Evolutionary conservation across 2,329 filamentous ascomycete species (phyloP), one percentile per base, ranked within the genome.

Genomic region (Fusarium setosum): DNA sequence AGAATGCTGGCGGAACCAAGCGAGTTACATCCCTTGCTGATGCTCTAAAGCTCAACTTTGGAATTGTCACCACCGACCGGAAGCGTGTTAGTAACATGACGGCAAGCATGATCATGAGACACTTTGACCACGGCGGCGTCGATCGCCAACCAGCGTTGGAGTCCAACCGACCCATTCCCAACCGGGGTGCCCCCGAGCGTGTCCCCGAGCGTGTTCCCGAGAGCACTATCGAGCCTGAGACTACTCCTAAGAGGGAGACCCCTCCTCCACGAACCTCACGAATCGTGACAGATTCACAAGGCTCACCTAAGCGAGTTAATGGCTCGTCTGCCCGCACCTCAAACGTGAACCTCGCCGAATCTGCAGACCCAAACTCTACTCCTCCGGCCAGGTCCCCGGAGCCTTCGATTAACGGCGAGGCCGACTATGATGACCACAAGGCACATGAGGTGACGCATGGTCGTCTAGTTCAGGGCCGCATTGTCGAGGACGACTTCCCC

Each of bases 1-100:
- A 99, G 83, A 99, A 99, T 75, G 92, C 96, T 2, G 96, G 96
- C 56, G 96, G 96, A 59, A 98, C 96, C 47, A 99, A 99, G 83
- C 88, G 96, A 68, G 96, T 98, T 35, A 99, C 96, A 13, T 97
- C 95, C 24, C 84, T 99, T 54, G 96, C 96, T 62, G 96, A 99
- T 81, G 94, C 94, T 3, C 81, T 99, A 71, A 98, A 98, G 84
- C 87, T 99, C 71, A 98, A 96, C 82, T 99, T 99, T 71, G 96
- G 96, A 69, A 94, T 99, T 75, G 94, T 99, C 55, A 96, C 93
- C 4, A 96, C 93, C 7, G 93, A 96, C 71, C 86, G 88, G 70
- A 89, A 88, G 73, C 84, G 91, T 52, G 82, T 84, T 34, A 87
- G 88, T 45, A 90, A 90, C 61, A 90, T 94, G 88, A 87, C 88